Percentiles rank a stretch among this genome's conserved stretches.
Evolutionary conservation across 257 asterid genomes (phyloP).

Genomic region (Salvia hispanica): DNA sequence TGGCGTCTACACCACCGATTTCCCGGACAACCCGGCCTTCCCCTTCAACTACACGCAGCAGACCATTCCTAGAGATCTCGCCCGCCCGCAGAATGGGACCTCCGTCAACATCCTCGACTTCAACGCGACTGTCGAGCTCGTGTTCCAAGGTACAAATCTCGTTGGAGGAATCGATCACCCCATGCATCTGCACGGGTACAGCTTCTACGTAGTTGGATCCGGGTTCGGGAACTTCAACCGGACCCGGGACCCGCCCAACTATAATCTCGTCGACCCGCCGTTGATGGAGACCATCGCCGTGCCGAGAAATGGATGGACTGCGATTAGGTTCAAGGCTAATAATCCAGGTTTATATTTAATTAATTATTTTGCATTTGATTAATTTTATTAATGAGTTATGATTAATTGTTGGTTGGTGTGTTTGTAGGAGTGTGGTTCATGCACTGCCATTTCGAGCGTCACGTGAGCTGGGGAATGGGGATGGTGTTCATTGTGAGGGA

Average conservation of each 20-base stretch:
- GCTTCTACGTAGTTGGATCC: constrained; percentile 59
- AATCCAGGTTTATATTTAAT: constrained; percentile 50
- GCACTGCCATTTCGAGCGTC: constrained; percentile 52
- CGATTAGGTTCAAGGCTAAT: constrained; percentile 53
- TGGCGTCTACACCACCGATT: constrained; percentile 36
- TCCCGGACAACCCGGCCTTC: constrained; percentile 47
- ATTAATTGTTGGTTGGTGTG: too few relatives aligned
- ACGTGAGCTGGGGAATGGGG: constrained; percentile 54
- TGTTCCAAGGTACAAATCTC: constrained; percentile 50
- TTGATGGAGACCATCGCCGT: constrained; percentile 51
- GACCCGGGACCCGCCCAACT: constrained; percentile 39
- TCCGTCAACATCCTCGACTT: constrained; percentile 40
- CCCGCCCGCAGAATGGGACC: constrained; percentile 30
- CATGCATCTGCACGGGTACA: constrained; percentile 66
- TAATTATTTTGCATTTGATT: background rate
- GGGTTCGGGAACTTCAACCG: constrained; percentile 57
- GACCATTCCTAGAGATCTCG: constrained; percentile 26
- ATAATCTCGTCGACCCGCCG: constrained; percentile 64
- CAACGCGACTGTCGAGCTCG: constrained; percentile 52
- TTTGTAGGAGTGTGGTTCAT: constrained; percentile 51
- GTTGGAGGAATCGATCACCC: constrained; percentile 55
- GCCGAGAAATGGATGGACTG: constrained; percentile 50
- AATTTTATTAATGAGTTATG: too few relatives aligned
- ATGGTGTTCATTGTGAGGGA: constrained; percentile 45
- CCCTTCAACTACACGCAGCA: constrained; percentile 41